Percentiles rank a stretch among this genome's conserved stretches.
Conservation (phyloP, 805 yeast genomes). For the Saccharomycopsis schoenii region DNA sequence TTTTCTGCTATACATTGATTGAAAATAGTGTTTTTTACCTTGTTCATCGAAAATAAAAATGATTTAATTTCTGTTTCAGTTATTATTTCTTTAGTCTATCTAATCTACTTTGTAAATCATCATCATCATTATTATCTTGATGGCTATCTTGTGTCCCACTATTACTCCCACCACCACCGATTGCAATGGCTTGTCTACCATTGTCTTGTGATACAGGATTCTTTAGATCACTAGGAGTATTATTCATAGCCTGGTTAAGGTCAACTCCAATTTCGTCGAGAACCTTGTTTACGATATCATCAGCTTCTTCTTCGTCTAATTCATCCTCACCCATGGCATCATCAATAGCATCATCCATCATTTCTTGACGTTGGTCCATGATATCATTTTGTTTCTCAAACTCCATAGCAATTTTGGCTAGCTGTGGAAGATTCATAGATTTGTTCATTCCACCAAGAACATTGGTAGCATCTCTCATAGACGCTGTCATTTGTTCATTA, state of each 20-base stretch:
- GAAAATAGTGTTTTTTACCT: no score
- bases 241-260: conserved; percentile 40
- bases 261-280: conserved; percentile 95
- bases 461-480: conserved; percentile 90
- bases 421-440: conserved; percentile 82
- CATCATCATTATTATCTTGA: conserved; percentile 40
- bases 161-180: conserved; percentile 23
- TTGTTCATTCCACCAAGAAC: conserved; percentile 80
- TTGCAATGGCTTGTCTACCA: conserved; percentile 43
- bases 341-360: conserved; percentile 97
- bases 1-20: no score
- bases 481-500: conserved; percentile 88
- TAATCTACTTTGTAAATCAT: conserved; percentile 81
- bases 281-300: conserved; percentile 83
- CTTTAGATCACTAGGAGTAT: conserved; percentile 33
- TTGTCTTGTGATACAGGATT: conserved; percentile 21
- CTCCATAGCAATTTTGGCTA: conserved; percentile 86
- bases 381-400: conserved; percentile 89
- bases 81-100: conserved; percentile 58
- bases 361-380: conserved; percentile 98
- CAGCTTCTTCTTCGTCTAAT: conserved; percentile 79
- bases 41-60: no score
- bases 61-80: no score
- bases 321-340: conserved; percentile 91
- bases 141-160: conserved; percentile 21